Percentiles rank a stretch among this genome's conserved stretches.
These are phyloP conservation scores for Torulaspora quercuum DNA, from an alignment of 805 yeast genomes.

Conservation along the genomic window DNA sequence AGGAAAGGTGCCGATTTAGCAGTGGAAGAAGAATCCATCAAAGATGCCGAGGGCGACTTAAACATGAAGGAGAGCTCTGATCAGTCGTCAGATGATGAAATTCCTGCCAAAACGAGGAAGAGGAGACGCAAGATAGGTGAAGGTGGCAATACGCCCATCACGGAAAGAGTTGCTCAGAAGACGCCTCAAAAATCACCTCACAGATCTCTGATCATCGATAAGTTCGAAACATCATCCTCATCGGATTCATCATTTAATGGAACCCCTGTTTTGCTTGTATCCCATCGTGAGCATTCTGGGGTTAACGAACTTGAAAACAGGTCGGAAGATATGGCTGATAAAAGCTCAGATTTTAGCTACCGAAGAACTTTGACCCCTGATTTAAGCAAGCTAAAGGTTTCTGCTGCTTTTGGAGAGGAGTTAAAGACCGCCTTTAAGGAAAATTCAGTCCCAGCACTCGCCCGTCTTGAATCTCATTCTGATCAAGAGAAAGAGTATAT, in stretches of 20 bases:
- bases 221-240: conserved; percentile 24
- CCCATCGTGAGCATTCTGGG: conserved; percentile 5
- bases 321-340: conserved; percentile 1
- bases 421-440: conserved; percentile 26
- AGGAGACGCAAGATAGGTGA: conserved; percentile 17
- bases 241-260: conserved; percentile 19
- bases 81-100: conserved; percentile 1
- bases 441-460: conserved; percentile 10
- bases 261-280: conserved; percentile 8
- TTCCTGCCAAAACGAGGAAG: conserved; percentile 10
- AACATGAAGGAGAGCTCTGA: conserved; percentile 4
- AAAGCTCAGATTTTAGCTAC: conserved; percentile 22
- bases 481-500: conserved; percentile 6
- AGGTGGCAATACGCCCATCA: conserved; percentile 22
- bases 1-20: conserved; percentile 9
- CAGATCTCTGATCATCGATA: conserved; percentile 22
- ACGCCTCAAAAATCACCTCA: conserved; percentile 26
- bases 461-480: conserved; percentile 8
- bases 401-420: conserved; percentile 39
- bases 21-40: conserved; percentile 12
- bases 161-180: conserved; percentile 27
- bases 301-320: neutral
- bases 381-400: conserved; percentile 34
- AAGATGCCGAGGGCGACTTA: conserved; percentile 12
- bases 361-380: conserved; percentile 35